A percentile compares a stretch with the other conserved stretches of the same genome.
Evolutionary conservation across 192 early-diverging fungal species (phyloP).

Genomic region (Coemansia furcata): DNA sequence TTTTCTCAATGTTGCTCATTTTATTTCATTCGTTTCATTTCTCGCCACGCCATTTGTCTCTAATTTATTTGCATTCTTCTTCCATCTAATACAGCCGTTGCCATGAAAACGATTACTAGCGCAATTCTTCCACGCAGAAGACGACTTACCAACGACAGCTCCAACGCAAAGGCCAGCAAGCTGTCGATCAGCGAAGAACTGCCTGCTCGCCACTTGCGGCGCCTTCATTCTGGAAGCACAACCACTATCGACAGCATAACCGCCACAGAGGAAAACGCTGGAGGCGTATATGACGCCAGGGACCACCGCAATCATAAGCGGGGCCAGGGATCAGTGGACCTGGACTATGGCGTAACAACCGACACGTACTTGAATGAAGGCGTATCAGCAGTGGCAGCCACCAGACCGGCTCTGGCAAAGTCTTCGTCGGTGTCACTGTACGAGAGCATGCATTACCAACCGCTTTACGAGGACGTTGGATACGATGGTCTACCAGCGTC

Average conservation of each 20-base stretch:
- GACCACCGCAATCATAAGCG: not conserved
- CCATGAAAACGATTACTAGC: conserved; percentile 35
- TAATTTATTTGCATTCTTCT: not conserved
- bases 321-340: not conserved
- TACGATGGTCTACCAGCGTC: not conserved
- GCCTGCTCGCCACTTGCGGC: not conserved
- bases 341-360: not conserved
- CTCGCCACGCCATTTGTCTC: not conserved
- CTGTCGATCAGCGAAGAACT: conserved; percentile 4
- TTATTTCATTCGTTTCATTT: not conserved
- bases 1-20: not conserved
- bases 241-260: conserved; percentile 1
- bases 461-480: conserved; percentile 5
- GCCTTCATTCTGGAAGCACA: conserved; percentile 8
- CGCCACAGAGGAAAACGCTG: not conserved
- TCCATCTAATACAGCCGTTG: not conserved
- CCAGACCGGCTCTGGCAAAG: not conserved
- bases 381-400: not conserved
- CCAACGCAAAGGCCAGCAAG: conserved; percentile 3
- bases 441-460: conserved; percentile 9
- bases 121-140: conserved; percentile 37
- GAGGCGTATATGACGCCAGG: not conserved
- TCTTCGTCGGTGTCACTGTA: not conserved
- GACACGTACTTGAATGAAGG: not conserved
- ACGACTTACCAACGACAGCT: conserved; percentile 11